phyloP scores from a whole-genome alignment of 306 rosid genomes.

The Datisca glomerata region DNA sequence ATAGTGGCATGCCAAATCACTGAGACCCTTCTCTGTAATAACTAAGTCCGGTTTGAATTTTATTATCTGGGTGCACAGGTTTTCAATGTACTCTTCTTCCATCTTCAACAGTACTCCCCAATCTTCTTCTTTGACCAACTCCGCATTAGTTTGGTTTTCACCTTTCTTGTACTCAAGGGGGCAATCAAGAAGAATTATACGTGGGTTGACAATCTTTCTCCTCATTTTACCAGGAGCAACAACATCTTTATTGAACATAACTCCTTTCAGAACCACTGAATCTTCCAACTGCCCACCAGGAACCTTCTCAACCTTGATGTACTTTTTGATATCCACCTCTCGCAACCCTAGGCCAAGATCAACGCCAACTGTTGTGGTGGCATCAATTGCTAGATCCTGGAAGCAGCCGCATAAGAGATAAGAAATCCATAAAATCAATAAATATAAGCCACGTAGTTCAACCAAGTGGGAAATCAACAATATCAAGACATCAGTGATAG shows the following conservation, averaged over 20 bases:
- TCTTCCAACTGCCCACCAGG: constrained; percentile 94
- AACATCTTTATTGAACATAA: constrained; percentile 92
- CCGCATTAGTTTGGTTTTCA: constrained; percentile 94
- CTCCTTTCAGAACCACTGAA: constrained; percentile 73
- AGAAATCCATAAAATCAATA: too few species aligned
- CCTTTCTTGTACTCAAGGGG: constrained; percentile 96
- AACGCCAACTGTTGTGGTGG: constrained; percentile 78
- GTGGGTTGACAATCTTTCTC: constrained; percentile 85
- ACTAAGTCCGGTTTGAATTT: constrained; percentile 87
- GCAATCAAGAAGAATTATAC: constrained; percentile 75
- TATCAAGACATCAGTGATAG: too few species aligned
- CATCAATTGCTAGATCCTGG: constrained; percentile 90
- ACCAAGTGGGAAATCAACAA: too few species aligned
- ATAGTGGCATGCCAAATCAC: constrained; percentile 95
- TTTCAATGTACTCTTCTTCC: constrained; percentile 90
- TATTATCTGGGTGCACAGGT: constrained; percentile 71
- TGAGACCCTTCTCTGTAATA: constrained; percentile 88
- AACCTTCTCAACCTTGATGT: constrained; percentile 87
- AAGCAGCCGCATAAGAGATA: too few species aligned
- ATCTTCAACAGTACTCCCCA: constrained; percentile 75
- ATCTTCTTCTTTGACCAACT: constrained; percentile 81
- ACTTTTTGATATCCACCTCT: constrained; percentile 87
- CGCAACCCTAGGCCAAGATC: constrained; percentile 87
- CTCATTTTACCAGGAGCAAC: constrained; percentile 93
- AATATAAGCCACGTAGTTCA: too few species aligned